These are phyloP conservation scores for Candida stauntonica DNA, from an alignment of 805 yeast genomes.

Conservation along the genomic window DNA sequence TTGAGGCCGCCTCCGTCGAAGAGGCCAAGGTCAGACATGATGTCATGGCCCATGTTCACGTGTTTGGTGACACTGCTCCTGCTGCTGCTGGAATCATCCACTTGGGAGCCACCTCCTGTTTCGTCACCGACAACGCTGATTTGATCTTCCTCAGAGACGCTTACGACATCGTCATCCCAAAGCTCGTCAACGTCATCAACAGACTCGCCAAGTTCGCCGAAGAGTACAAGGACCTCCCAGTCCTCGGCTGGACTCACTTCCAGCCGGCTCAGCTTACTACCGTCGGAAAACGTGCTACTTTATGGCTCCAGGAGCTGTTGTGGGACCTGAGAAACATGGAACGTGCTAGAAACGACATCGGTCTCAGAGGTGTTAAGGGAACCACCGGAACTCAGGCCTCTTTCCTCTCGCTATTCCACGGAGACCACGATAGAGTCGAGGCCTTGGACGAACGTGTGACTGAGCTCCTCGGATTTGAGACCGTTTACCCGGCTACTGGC, in stretches of 20 bases:
- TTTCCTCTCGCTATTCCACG: constrained; percentile 90
- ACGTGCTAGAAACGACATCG: constrained; percentile 94
- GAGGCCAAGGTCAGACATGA: constrained; percentile 99
- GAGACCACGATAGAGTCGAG: constrained; percentile 96
- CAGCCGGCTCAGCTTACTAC: constrained; percentile 99
- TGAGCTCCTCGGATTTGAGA: constrained; percentile 88
- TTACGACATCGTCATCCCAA: constrained; percentile 87
- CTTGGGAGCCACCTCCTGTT: constrained; percentile 97
- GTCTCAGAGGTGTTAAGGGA: constrained; percentile 97
- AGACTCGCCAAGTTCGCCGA: constrained; percentile 84
- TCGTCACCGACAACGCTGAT: constrained; percentile 96
- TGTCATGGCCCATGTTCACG: constrained; percentile 99
- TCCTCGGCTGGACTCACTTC: constrained; percentile 98
- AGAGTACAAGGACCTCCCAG: constrained; percentile 92
- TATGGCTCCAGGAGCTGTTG: constrained; percentile 95
- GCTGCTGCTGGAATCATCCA: constrained; percentile 97
- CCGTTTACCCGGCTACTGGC: constrained; percentile 96
- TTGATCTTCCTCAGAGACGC: constrained; percentile 95
- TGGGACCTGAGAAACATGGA: constrained; percentile 97
- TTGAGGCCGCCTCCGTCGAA: constrained; percentile 81
- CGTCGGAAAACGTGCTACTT: constrained; percentile 95
- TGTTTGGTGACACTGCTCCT: constrained; percentile 88
- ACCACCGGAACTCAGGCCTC: constrained; percentile 99
- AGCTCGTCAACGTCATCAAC: constrained; percentile 92
- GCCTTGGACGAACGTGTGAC: constrained; percentile 87